Percentiles rank a stretch among this genome's conserved stretches.
Evolutionary conservation across 2,329 filamentous ascomycete genomes (phyloP).

Genomic region (Arthrobotrys iridis): DNA sequence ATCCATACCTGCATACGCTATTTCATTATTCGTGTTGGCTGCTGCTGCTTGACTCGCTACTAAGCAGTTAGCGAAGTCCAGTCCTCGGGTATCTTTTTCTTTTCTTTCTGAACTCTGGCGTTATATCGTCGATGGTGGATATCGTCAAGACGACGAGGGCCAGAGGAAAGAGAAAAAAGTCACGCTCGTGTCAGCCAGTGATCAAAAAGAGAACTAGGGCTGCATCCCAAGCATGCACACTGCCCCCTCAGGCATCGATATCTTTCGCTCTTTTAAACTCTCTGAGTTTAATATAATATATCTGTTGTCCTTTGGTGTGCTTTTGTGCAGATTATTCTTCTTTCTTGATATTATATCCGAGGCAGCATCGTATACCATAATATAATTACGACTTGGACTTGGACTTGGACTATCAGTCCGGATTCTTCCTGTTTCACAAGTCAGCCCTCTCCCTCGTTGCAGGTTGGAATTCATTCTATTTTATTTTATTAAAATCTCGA

Average conservation of each 20-base stretch:
- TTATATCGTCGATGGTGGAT: constrained; percentile 15
- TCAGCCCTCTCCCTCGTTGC: neutral
- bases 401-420: no score
- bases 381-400: constrained; percentile 20
- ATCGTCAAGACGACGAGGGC: neutral
- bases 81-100: neutral
- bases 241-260: constrained; percentile 21
- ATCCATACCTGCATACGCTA: constrained; percentile 30
- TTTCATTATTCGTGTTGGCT: constrained; percentile 8
- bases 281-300: neutral
- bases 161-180: constrained; percentile 13
- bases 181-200: constrained; percentile 39
- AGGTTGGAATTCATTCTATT: neutral
- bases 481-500: neutral
- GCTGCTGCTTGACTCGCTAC: constrained; percentile 36
- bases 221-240: constrained; percentile 17
- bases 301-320: no score
- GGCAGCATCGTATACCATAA: neutral
- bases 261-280: neutral
- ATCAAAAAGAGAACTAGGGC: constrained; percentile 25
- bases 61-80: no score
- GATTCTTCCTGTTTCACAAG: neutral
- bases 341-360: constrained; percentile 12
- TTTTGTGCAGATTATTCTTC: no score
- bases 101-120: neutral